These are phyloP conservation scores for Hypsizygus marmoreus DNA, from an alignment of 768 basidiomycete genomes.

Conservation along the genomic window DNA sequence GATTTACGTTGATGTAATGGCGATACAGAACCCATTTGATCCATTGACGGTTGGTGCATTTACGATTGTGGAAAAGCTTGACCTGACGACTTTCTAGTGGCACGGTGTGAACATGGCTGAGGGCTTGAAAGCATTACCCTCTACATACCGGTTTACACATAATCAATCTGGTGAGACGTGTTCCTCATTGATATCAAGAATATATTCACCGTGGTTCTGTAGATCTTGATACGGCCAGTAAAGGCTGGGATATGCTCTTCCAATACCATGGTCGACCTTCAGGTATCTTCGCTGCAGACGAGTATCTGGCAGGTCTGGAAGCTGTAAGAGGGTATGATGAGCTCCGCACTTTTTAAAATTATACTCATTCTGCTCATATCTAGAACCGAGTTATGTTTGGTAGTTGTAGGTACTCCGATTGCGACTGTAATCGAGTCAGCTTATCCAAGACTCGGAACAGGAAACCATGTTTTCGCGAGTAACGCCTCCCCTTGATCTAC, in stretches of 20 bases:
- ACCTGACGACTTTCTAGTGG: conserved; percentile 38
- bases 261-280: conserved; percentile 60
- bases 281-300: conserved; percentile 57
- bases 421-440: not conserved
- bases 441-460: conserved; percentile 22
- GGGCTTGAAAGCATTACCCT: conserved; percentile 55
- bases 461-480: conserved; percentile 64
- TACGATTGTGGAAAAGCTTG: not conserved
- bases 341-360: not conserved
- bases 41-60: conserved; percentile 33
- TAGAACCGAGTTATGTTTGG: conserved; percentile 56
- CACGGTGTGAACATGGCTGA: conserved; percentile 63
- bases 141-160: conserved; percentile 56
- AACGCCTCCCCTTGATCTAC: not conserved
- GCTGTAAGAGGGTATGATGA: conserved; percentile 49
- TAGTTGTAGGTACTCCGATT: conserved; percentile 40
- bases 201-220: not conserved
- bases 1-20: not conserved
- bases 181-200: not conserved
- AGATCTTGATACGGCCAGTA: conserved; percentile 53
- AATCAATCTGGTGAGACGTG: conserved; percentile 48
- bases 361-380: not conserved
- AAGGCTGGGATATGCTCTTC: conserved; percentile 58
- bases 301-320: conserved; percentile 56
- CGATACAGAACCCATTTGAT: conserved; percentile 45